Base-by-base conservation (phyloP, 345 rosid genomes). In the Aethionema arabicum region DNA sequence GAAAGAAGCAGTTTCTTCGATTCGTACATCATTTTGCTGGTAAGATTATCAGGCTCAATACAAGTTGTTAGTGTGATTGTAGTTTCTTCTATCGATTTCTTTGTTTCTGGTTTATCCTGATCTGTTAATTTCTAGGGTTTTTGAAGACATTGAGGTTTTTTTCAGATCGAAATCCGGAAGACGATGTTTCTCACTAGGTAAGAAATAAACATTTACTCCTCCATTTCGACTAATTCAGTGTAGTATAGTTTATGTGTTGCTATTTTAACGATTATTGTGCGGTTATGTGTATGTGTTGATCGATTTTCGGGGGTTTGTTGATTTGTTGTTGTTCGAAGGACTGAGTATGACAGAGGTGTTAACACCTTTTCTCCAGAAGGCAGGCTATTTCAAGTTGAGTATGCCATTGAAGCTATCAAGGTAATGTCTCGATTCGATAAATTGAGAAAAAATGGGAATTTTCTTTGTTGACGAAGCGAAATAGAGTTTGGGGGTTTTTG, bases 351-450 rank as follows among this genome's bases (percentile, higher is more conserved):
- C 63, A 81, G 99, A 77, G 97, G 99, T 66, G 99, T 93, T 36
- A 93, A 93, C 84, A 93, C 99, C 49, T 93, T 93, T 70, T 93
- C 99, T 63, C 97, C 99, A 0, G 97, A 93, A 76, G 99, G 99
- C 10, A 70, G 99, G 67, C 72, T 93, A 47, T 90, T 93, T 75
- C 99, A 93, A 69, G 99, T 93, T 7, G 99, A 93, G 64, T 93
- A 93, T 74, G 99, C 99, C 30, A 90, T 93, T 68, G 97, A 93
- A 79, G 97, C 99, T 61, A 90, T 93, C 77, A 93, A 90, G 96
- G 99, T 93, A 73, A 55, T 38, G 4, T 27, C 4, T 59, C 9
- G 10, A 3, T 39, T 35, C 11, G 4, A 40, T 14, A 40, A 10
- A 10, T 8, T 8, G 42, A 49, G 59, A 8, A 59, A 15, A 51